Evolutionary conservation across 768 basidiomycete genomes (phyloP).

Genomic region (Asterophora lycoperdoides): DNA sequence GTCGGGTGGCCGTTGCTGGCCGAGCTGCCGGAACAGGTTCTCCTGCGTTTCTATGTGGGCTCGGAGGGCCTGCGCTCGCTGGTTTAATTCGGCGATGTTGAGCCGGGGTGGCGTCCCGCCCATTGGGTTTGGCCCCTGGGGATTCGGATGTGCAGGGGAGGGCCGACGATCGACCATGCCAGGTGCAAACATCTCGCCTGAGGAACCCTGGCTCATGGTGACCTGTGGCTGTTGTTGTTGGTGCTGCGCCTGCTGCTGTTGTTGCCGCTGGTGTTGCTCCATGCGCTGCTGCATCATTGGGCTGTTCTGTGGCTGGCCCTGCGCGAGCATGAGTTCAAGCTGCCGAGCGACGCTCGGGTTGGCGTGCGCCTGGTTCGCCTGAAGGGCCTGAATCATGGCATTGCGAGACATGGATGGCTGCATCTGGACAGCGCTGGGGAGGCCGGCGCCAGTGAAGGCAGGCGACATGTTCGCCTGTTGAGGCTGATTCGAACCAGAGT

Average conservation of each 20-base stretch:
- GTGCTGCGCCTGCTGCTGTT: constrained; percentile 22
- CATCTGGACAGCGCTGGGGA: constrained; percentile 27
- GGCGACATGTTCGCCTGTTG: constrained; percentile 36
- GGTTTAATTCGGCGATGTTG: constrained; percentile 12
- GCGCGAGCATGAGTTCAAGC: constrained; percentile 46
- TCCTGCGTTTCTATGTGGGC: constrained; percentile 10
- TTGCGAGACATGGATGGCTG: constrained; percentile 28
- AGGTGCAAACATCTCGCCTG: constrained; percentile 48
- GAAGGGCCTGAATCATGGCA: constrained; percentile 35
- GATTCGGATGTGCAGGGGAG: constrained; percentile 41
- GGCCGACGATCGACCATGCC: constrained; percentile 46
- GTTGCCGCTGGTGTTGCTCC: constrained; percentile 20
- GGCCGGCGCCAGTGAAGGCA: constrained; percentile 35
- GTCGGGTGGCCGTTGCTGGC: constrained; percentile 13
- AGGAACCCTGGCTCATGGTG: constrained; percentile 35
- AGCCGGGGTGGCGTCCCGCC: constrained; percentile 6
- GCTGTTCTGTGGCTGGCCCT: constrained; percentile 42
- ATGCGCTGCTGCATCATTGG: constrained; percentile 24
- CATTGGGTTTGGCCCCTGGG: constrained; percentile 20
- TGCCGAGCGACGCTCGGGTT: constrained; percentile 27
- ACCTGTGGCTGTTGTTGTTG: constrained; percentile 21
- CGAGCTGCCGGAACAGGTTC: constrained; percentile 4
- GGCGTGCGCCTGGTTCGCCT: constrained; percentile 25
- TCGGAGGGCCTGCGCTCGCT: constrained; percentile 12
- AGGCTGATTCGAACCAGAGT: constrained; percentile 27